Conservation (phyloP, 768 basidiomycete genomes). For the Terana coerulea region DNA sequence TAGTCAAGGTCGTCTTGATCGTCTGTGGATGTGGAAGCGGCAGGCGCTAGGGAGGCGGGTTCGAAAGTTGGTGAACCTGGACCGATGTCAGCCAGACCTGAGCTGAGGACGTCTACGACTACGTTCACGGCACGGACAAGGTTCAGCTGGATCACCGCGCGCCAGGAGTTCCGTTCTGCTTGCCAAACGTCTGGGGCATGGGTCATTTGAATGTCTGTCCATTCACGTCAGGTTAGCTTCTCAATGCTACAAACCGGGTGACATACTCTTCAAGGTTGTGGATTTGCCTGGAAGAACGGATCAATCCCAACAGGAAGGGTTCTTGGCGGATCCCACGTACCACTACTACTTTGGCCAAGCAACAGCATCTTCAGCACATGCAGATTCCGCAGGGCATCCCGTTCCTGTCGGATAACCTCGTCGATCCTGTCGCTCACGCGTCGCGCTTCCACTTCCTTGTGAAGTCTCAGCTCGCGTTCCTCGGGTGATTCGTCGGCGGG, state of each 20-base stretch:
- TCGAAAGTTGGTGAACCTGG: neutral
- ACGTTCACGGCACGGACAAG: constrained; percentile 66
- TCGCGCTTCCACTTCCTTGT: constrained; percentile 53
- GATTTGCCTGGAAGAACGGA: constrained; percentile 31
- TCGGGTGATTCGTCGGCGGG: constrained; percentile 53
- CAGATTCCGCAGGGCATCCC: constrained; percentile 29
- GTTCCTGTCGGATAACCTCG: constrained; percentile 32
- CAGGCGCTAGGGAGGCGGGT: neutral
- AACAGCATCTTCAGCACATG: constrained; percentile 38
- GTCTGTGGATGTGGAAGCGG: neutral
- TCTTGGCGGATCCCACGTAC: constrained; percentile 17
- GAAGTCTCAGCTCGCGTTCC: constrained; percentile 40
- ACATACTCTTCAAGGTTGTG: constrained; percentile 38
- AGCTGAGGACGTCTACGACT: constrained; percentile 58
- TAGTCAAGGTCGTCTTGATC: constrained; percentile 4
- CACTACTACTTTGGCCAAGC: constrained; percentile 34
- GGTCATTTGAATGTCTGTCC: constrained; percentile 69
- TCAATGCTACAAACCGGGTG: neutral
- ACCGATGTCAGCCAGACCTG: constrained; percentile 34
- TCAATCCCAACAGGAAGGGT: neutral
- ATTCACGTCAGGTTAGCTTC: neutral
- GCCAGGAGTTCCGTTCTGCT: constrained; percentile 70
- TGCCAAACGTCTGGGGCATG: constrained; percentile 62
- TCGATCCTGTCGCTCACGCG: constrained; percentile 50
- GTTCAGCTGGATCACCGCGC: constrained; percentile 75